phyloP scores from a whole-genome alignment of 768 basidiomycete genomes.

The Gelatoporia subvermispora region DNA sequence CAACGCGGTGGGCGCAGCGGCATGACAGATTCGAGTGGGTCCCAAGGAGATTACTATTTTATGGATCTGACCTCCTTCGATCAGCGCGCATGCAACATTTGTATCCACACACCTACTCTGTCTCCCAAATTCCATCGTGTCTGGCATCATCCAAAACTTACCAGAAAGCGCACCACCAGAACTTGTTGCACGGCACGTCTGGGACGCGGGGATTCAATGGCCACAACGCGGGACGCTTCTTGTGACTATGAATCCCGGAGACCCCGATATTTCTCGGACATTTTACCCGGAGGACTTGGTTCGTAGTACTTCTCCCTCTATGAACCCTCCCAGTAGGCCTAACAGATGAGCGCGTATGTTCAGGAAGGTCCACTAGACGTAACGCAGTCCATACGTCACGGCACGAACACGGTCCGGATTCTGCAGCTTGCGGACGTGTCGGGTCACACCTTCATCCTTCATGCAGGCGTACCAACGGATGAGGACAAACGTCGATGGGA shows the following conservation, averaged over 20 bases:
- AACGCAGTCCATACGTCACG: constrained; percentile 11
- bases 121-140: constrained; percentile 8
- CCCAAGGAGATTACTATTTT: background rate
- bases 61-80: background rate
- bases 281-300: constrained; percentile 10
- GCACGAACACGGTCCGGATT: constrained; percentile 10
- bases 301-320: background rate
- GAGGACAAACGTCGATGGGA: background rate
- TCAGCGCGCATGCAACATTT: background rate
- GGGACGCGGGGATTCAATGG: constrained; percentile 12
- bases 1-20: background rate
- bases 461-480: constrained; percentile 1
- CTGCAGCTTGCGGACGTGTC: constrained; percentile 17
- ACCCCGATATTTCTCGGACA: background rate
- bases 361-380: constrained; percentile 15
- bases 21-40: background rate
- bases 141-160: constrained; percentile 2
- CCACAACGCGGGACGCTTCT: constrained; percentile 13
- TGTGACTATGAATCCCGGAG: constrained; percentile 4
- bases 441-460: constrained; percentile 15
- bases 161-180: constrained; percentile 1
- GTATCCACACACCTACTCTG: constrained; percentile 9
- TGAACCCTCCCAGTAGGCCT: background rate
- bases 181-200: constrained; percentile 3
- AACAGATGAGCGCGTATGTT: constrained; percentile 1